These are phyloP conservation scores for Ustilago lituana DNA, from an alignment of 1,284 basidiomycete genomes.

Conservation along the genomic window DNA sequence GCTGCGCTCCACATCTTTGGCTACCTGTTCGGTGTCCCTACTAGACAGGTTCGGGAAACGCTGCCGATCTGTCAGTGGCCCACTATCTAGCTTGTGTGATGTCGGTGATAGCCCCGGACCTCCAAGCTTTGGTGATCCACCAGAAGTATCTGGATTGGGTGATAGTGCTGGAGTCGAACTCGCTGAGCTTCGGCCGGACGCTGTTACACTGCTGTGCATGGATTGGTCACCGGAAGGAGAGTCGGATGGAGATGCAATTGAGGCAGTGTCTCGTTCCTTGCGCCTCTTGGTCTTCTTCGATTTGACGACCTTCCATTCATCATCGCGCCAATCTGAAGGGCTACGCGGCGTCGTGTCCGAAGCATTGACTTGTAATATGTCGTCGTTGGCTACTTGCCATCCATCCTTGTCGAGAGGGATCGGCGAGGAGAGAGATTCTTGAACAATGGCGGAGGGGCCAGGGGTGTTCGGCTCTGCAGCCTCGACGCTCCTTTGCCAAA, in stretches of 20 bases:
- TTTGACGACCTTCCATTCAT: constrained; percentile 40
- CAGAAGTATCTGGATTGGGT: not conserved
- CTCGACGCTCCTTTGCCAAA: not conserved
- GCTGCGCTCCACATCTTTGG: constrained; percentile 62
- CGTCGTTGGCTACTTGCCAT: constrained; percentile 36
- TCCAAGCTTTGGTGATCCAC: not conserved
- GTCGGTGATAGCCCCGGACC: not conserved
- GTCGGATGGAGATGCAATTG: not conserved
- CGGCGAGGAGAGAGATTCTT: constrained; percentile 1
- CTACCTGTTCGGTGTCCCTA: constrained; percentile 61
- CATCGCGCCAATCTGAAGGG: no score
- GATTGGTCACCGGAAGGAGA: constrained; percentile 1
- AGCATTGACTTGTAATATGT: not conserved
- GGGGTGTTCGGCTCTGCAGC: not conserved
- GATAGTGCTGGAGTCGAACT: constrained; percentile 1
- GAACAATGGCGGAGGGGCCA: not conserved
- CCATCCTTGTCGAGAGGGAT: constrained; percentile 43
- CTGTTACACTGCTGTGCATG: not conserved
- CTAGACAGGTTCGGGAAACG: constrained; percentile 15
- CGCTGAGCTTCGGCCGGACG: not conserved
- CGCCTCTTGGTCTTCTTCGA: constrained; percentile 26
- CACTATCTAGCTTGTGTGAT: no score
- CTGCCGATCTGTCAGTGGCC: not conserved
- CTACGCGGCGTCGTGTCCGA: no score
- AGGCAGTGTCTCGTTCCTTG: not conserved